Evolutionary conservation across 495 filamentous ascomycete species (phyloP).

Genomic region (Friedmanniomyces simplex): DNA sequence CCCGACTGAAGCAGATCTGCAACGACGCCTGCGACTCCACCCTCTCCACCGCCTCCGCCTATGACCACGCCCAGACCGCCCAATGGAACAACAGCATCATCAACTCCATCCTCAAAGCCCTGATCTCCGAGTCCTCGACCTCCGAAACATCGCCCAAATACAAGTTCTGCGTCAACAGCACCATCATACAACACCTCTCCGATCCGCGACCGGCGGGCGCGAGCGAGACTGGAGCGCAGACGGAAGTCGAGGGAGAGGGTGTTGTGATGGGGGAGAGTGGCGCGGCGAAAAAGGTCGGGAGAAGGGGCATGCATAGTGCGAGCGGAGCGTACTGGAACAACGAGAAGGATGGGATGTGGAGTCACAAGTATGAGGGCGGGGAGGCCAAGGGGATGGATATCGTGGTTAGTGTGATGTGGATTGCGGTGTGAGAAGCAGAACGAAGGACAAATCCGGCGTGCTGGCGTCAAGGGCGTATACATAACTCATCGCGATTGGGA

Average conservation of each 20-base stretch:
- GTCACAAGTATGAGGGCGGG: constrained; percentile 80
- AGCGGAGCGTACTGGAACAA: constrained; percentile 96
- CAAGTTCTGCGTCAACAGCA: constrained; percentile 94
- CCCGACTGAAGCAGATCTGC: constrained; percentile 65
- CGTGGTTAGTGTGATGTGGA: constrained; percentile 87
- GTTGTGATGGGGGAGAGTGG: constrained; percentile 21
- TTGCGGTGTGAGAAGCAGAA: constrained; percentile 31
- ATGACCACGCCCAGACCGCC: constrained; percentile 70
- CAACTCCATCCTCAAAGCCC: constrained; percentile 71
- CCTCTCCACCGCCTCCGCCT: constrained; percentile 57
- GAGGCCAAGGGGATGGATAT: constrained; percentile 82
- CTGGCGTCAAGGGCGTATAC: no score
- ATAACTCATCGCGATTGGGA: no score
- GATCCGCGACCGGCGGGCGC: constrained; percentile 32
- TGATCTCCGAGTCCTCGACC: constrained; percentile 64
- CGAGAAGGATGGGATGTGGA: constrained; percentile 96
- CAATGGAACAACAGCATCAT: constrained; percentile 88
- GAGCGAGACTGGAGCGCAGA: neutral
- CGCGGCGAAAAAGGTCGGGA: constrained; percentile 48
- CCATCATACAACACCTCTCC: constrained; percentile 81
- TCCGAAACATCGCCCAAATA: constrained; percentile 38
- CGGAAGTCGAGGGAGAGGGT: constrained; percentile 15
- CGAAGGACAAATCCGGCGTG: neutral
- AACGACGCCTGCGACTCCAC: constrained; percentile 71
- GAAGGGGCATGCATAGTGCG: constrained; percentile 92